A percentile compares a stretch with the other conserved stretches of the same genome.
These are phyloP conservation scores for Cyclotella choctawhatcheeana DNA, from an alignment of 108 stramenopile genomes.

Conservation along the genomic window DNA sequence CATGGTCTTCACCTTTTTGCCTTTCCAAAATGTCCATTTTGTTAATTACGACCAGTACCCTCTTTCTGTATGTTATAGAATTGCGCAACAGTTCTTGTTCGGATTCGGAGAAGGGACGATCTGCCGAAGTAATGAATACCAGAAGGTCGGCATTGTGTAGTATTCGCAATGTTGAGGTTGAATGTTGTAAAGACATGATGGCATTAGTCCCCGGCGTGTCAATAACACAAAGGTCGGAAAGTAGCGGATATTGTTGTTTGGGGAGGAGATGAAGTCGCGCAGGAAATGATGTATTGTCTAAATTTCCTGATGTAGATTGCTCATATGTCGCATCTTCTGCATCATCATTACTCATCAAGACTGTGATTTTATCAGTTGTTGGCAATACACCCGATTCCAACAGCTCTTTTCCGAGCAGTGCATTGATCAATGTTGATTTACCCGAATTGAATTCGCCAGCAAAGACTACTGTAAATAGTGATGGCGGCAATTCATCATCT, in stretches of 20 bases:
- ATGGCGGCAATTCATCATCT: slow-evolving; percentile 20
- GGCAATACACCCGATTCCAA: slow-evolving; percentile 81
- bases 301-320: neutral
- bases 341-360: slow-evolving; percentile 50
- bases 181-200: slow-evolving; percentile 70
- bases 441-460: slow-evolving; percentile 91
- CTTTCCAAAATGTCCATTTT: slow-evolving; percentile 87
- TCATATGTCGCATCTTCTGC: neutral
- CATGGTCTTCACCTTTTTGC: slow-evolving; percentile 70
- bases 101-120: slow-evolving; percentile 82
- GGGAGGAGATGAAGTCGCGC: slow-evolving; percentile 44
- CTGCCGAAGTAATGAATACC: slow-evolving; percentile 85
- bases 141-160: slow-evolving; percentile 85
- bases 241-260: slow-evolving; percentile 54
- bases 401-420: slow-evolving; percentile 75
- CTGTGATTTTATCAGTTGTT: slow-evolving; percentile 79
- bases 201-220: slow-evolving; percentile 92
- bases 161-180: slow-evolving; percentile 64
- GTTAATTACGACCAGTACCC: slow-evolving; percentile 81
- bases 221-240: slow-evolving; percentile 75
- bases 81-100: slow-evolving; percentile 63
- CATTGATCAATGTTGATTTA: slow-evolving; percentile 87
- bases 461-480: slow-evolving; percentile 74
- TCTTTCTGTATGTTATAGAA: slow-evolving; percentile 75
- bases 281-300: neutral